Evolutionary conservation across 768 basidiomycete species (phyloP), one percentile per base, ranked within the genome.

Genomic region (Leccinellum rugosiceps): DNA sequence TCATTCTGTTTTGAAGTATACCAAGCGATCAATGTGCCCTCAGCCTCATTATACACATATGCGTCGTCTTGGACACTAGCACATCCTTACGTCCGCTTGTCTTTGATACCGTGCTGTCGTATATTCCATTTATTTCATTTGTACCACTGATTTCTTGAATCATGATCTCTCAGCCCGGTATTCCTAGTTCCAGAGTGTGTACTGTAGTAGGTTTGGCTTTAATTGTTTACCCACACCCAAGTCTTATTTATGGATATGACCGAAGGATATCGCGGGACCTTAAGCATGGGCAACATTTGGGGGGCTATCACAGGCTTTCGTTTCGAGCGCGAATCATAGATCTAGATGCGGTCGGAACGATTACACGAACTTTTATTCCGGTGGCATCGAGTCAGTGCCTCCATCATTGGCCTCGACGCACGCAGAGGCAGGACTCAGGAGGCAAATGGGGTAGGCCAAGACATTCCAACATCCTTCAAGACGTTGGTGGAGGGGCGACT

Each of bases 331-430:
- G 11, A 31, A 56, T 15, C 55, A 15, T n/a, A 52, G 15, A 52
- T 4, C 4, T 19, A 21, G 19, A 26, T 6, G 31, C 10, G 17
- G n/a, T 14, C 4, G 54, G 13, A 13, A 26, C 52, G 15, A 26
- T 31, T 21, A 28, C 54, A 31, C 21, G n/a, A 57, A 11, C 21
- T 19, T 38, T 58, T 21, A 59, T 51, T 43, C 19, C 34, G 15
- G 53, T 55, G 28, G 9, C 54, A 56, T 17, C 17, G 15, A 13
- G 34, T 28, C 54, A 55, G 15, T 21, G 52, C 52, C 17, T 28
- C 52, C 31, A 13, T 49, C 25, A 49, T 58, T 31, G 47, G 35
- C n/a, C 56, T 58, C 30, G 38, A 50, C 15, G 46, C 45, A 31
- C 17, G 46, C 30, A 31, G 9, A n/a, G 17, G 14, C 4, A 28